phyloP scores from a whole-genome alignment of 768 basidiomycete species.

The Agaricus sinodeliciosus region DNA sequence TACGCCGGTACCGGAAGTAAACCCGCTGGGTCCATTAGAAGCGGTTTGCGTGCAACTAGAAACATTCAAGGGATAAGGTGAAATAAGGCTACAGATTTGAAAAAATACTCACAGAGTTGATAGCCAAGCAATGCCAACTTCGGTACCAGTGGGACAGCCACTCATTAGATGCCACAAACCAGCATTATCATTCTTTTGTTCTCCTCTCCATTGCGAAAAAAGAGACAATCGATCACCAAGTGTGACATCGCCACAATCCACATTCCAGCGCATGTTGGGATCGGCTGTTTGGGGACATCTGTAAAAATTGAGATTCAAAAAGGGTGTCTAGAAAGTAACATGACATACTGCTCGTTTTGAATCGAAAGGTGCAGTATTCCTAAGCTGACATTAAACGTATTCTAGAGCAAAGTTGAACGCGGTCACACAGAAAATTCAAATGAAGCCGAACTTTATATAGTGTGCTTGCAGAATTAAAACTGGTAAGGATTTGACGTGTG shows the following conservation, averaged over 20 bases:
- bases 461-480: conserved; percentile 73
- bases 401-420: conserved; percentile 22
- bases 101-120: conserved; percentile 52
- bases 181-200: conserved; percentile 61
- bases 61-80: conserved; percentile 6
- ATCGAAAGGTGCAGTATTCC: conserved; percentile 78
- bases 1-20: conserved; percentile 78
- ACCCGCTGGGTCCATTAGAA: conserved; percentile 32
- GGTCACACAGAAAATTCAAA: not conserved
- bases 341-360: conserved; percentile 44
- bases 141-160: conserved; percentile 72
- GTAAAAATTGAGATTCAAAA: not conserved
- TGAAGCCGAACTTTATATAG: conserved; percentile 51
- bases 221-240: conserved; percentile 69
- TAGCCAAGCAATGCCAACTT: conserved; percentile 87
- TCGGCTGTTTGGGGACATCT: conserved; percentile 60
- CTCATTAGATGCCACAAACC: conserved; percentile 91
- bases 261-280: conserved; percentile 64
- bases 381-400: conserved; percentile 78
- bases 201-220: conserved; percentile 80
- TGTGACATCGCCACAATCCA: conserved; percentile 49
- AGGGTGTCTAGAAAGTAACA: not conserved
- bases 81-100: not conserved
- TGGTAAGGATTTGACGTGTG: conserved; percentile 65
- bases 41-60: conserved; percentile 50